Conservation (phyloP, 2,329 filamentous ascomycete species). For the Claviceps paspali region DNA sequence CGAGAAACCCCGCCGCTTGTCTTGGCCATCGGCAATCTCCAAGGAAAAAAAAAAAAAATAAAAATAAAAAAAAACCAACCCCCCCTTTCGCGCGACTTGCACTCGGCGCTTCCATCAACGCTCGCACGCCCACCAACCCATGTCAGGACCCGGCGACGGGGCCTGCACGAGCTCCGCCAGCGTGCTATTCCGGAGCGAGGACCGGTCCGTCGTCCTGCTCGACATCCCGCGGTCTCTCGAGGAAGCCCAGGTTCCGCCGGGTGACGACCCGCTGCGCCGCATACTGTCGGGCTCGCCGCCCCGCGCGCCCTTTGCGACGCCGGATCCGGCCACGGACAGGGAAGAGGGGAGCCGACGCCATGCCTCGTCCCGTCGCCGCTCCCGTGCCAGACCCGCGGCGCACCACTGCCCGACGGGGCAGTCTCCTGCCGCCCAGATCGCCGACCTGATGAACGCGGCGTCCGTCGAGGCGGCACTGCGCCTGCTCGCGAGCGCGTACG, state of each 20-base stretch:
- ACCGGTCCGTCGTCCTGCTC: slow-evolving; percentile 38
- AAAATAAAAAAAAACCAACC: too few relatives aligned
- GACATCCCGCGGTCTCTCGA: slow-evolving; percentile 59
- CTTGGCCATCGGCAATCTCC: too few relatives aligned
- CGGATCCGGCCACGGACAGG: slow-evolving; percentile 36
- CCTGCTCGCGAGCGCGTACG: slow-evolving; percentile 17
- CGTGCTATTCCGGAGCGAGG: slow-evolving; percentile 18
- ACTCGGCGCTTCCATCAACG: not conserved
- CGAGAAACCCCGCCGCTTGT: too few relatives aligned
- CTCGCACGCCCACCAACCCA: too few relatives aligned
- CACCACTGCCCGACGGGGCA: slow-evolving; percentile 18
- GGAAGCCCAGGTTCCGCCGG: slow-evolving; percentile 40
- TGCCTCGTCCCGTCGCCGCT: not conserved
- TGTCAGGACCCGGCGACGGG: not conserved
- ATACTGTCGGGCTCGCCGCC: slow-evolving; percentile 30
- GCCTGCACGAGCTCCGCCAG: slow-evolving; percentile 9
- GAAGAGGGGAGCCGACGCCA: too few relatives aligned
- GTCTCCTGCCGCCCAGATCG: slow-evolving; percentile 32
- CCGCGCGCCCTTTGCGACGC: slow-evolving; percentile 31
- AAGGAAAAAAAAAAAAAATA: too few relatives aligned
- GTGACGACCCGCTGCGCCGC: slow-evolving; percentile 20
- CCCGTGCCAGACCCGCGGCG: slow-evolving; percentile 1
- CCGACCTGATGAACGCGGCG: slow-evolving; percentile 37
- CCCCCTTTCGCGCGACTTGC: too few relatives aligned
- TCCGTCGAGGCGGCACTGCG: slow-evolving; percentile 29